These are phyloP conservation scores for Zygosaccharomyces lentus DNA, from an alignment of 805 yeast species.

Conservation along the genomic window DNA sequence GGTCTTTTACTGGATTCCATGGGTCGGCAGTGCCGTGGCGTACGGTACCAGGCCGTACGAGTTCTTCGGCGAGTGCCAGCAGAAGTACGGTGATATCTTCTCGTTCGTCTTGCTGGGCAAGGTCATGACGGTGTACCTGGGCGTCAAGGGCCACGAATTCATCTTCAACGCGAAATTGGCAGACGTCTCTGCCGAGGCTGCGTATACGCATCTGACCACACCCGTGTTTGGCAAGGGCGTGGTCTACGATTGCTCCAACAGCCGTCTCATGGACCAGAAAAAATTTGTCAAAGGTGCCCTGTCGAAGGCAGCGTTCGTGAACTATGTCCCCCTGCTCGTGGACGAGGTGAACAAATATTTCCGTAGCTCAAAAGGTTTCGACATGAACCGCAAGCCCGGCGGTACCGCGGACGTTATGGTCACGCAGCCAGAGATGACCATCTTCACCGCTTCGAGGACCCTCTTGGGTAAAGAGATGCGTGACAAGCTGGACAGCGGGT, in stretches of 20 bases:
- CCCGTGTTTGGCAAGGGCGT: conserved; percentile 98
- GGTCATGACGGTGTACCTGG: conserved; percentile 91
- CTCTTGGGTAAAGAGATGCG: conserved; percentile 91
- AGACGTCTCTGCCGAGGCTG: conserved; percentile 94
- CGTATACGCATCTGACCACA: conserved; percentile 95
- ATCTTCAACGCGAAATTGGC: conserved; percentile 83
- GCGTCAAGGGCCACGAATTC: conserved; percentile 97
- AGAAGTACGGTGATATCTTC: conserved; percentile 87
- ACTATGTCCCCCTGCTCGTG: conserved; percentile 82
- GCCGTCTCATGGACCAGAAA: conserved; percentile 95
- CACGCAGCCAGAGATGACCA: conserved; percentile 91
- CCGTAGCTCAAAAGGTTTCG: conserved; percentile 46
- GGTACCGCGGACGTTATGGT: conserved; percentile 68
- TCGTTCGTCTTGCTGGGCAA: conserved; percentile 86
- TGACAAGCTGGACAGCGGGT: conserved; percentile 69
- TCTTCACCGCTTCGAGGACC: conserved; percentile 92
- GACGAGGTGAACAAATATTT: conserved; percentile 73
- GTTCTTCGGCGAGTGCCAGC: conserved; percentile 74
- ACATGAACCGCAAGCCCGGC: conserved; percentile 33
- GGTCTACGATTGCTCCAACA: conserved; percentile 92
- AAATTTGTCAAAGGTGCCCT: conserved; percentile 90
- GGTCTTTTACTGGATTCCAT: conserved; percentile 89
- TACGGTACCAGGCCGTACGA: conserved; percentile 94
- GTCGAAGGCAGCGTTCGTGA: conserved; percentile 75
- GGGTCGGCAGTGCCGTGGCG: conserved; percentile 86